A percentile compares a stretch with the other conserved stretches of the same genome.
phyloP scores from a whole-genome alignment of 176 grass and related monocot species.

The Bromus sterilis region DNA sequence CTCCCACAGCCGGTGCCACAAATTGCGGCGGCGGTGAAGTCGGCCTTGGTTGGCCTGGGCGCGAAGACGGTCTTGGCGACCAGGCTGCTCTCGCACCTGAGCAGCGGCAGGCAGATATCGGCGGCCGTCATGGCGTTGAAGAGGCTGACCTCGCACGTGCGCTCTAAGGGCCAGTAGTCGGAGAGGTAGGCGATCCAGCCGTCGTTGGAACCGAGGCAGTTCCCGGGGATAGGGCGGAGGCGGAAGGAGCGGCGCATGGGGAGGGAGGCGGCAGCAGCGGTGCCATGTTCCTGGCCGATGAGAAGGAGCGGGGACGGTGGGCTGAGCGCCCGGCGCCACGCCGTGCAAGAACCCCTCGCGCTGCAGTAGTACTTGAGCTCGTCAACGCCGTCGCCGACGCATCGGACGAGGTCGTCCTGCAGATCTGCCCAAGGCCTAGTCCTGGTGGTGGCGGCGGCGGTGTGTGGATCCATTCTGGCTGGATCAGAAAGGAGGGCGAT shows the following conservation, averaged over 20 bases:
- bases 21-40: conserved; percentile 41
- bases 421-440: no score
- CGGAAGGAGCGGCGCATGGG: conserved; percentile 31
- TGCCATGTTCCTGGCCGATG: no score
- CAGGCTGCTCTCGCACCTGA: conserved; percentile 45
- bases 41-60: conserved; percentile 32
- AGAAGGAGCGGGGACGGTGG: no score
- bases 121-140: conserved; percentile 37
- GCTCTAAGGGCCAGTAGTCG: background rate
- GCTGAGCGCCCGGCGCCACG: no score
- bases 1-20: conserved; percentile 29
- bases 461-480: background rate
- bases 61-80: conserved; percentile 51
- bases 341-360: no score
- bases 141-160: conserved; percentile 14
- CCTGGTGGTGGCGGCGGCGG: background rate
- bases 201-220: conserved; percentile 42
- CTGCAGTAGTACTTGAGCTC: no score
- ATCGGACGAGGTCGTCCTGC: no score
- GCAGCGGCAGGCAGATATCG: conserved; percentile 36
- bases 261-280: conserved; percentile 22
- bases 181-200: conserved; percentile 41
- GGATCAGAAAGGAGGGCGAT: no score
- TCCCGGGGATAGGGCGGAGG: conserved; percentile 31
- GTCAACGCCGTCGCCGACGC: no score